phyloP scores from a whole-genome alignment of 2,329 filamentous ascomycete genomes.

The Ophiostoma ips region DNA sequence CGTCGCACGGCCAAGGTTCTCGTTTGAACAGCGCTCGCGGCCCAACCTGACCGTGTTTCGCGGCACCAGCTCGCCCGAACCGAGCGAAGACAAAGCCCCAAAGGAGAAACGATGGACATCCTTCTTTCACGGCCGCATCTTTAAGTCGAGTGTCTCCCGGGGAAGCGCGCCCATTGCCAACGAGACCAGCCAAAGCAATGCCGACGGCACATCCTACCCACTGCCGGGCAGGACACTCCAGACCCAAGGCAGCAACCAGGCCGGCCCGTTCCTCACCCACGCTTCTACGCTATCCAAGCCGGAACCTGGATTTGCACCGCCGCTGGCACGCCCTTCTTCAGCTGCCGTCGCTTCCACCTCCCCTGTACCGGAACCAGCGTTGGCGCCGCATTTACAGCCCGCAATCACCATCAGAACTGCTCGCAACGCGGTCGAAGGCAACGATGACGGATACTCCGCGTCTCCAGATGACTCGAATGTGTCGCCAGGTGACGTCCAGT shows the following conservation, averaged over 20 bases:
- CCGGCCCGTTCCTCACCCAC: constrained; percentile 25
- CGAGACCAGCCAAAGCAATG: constrained; percentile 17
- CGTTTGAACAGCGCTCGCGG: constrained; percentile 23
- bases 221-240: constrained; percentile 20
- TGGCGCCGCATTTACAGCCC: constrained; percentile 4
- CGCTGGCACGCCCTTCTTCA: background rate
- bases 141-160: constrained; percentile 17
- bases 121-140: constrained; percentile 37
- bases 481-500: constrained; percentile 26
- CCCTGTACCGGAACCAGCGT: background rate
- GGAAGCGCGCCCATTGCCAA: constrained; percentile 16
- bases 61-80: constrained; percentile 6
- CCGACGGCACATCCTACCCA: constrained; percentile 12
- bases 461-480: background rate
- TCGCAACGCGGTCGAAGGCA: background rate
- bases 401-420: background rate
- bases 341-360: constrained; percentile 1
- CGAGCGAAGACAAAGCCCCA: background rate
- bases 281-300: constrained; percentile 17
- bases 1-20: constrained; percentile 16
- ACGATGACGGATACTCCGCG: background rate
- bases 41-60: constrained; percentile 13
- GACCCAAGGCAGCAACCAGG: constrained; percentile 14
- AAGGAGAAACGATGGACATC: constrained; percentile 32
- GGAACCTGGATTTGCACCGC: background rate